Conservation (phyloP, 495 filamentous ascomycete genomes). For the Halenospora varia region DNA sequence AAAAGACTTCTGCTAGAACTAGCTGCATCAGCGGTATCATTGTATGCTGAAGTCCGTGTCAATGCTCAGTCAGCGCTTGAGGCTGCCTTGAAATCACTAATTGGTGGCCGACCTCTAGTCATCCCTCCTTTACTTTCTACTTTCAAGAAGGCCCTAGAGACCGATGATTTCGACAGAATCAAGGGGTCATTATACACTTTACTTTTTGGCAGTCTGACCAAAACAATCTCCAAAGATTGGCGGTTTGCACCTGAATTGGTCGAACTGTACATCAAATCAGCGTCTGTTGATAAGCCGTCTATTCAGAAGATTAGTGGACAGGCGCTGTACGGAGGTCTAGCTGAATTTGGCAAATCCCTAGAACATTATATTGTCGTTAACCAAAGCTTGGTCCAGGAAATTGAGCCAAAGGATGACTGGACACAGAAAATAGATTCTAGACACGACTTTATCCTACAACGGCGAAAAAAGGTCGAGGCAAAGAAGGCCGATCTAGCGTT, state of each 20-base stretch:
- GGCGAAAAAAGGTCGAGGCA: constrained; percentile 69
- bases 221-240: constrained; percentile 86
- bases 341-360: constrained; percentile 84
- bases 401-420: constrained; percentile 63
- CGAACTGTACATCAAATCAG: constrained; percentile 82
- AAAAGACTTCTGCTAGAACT: constrained; percentile 81
- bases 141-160: constrained; percentile 75
- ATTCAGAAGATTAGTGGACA: constrained; percentile 85
- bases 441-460: constrained; percentile 63
- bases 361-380: constrained; percentile 87
- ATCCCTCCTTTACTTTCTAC: constrained; percentile 81
- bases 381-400: constrained; percentile 61
- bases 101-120: constrained; percentile 79
- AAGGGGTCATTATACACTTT: constrained; percentile 92
- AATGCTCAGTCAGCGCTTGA: constrained; percentile 91
- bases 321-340: constrained; percentile 72
- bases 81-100: constrained; percentile 87
- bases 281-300: constrained; percentile 85
- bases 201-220: constrained; percentile 83
- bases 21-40: constrained; percentile 84
- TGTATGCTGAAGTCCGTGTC: constrained; percentile 91
- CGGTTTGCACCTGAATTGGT: constrained; percentile 84
- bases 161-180: constrained; percentile 80
- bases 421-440: constrained; percentile 59
- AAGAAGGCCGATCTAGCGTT: constrained; percentile 78